phyloP scores from a whole-genome alignment of 1,139 yeast genomes.

The Suhomyces panamericanus region DNA sequence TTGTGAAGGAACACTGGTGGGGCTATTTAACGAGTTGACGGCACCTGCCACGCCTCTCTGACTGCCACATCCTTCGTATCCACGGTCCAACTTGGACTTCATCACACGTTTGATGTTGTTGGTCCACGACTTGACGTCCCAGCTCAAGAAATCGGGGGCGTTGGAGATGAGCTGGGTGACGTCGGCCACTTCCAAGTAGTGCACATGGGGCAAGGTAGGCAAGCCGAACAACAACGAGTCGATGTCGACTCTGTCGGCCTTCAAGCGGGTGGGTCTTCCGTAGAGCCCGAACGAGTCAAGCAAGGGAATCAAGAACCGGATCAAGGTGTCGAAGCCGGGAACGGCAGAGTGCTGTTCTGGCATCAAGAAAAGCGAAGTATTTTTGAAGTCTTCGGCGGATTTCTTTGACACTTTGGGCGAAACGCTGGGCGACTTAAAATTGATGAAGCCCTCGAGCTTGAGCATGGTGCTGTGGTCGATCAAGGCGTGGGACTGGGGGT shows the following conservation, averaged over 20 bases:
- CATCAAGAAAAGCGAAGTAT: constrained; percentile 87
- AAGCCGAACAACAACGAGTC: constrained; percentile 83
- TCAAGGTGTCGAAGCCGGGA: constrained; percentile 91
- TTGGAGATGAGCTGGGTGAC: constrained; percentile 17
- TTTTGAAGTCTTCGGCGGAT: constrained; percentile 56
- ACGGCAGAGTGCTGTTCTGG: constrained; percentile 94
- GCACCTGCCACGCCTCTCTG: constrained; percentile 63
- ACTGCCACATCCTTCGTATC: constrained; percentile 85
- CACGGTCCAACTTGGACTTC: constrained; percentile 62
- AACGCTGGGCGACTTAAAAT: constrained; percentile 50
- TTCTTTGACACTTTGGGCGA: constrained; percentile 42
- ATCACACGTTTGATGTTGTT: constrained; percentile 61
- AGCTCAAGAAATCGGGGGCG: constrained; percentile 27
- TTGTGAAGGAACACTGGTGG: constrained; percentile 3
- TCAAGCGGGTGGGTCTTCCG: constrained; percentile 86
- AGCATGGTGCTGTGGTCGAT: constrained; percentile 87
- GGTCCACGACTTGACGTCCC: constrained; percentile 77
- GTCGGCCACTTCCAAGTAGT: constrained; percentile 58
- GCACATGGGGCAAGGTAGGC: constrained; percentile 86
- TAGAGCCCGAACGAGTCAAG: constrained; percentile 85
- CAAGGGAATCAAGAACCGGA: constrained; percentile 80
- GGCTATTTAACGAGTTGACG: constrained; percentile 21
- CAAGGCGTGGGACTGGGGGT: constrained; percentile 78
- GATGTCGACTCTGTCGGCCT: constrained; percentile 82
- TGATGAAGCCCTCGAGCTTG: constrained; percentile 80